Evolutionary conservation across 2,329 filamentous ascomycete genomes (phyloP), one percentile per base, ranked within the genome.

Genomic region (Parastagonospora avenae): DNA sequence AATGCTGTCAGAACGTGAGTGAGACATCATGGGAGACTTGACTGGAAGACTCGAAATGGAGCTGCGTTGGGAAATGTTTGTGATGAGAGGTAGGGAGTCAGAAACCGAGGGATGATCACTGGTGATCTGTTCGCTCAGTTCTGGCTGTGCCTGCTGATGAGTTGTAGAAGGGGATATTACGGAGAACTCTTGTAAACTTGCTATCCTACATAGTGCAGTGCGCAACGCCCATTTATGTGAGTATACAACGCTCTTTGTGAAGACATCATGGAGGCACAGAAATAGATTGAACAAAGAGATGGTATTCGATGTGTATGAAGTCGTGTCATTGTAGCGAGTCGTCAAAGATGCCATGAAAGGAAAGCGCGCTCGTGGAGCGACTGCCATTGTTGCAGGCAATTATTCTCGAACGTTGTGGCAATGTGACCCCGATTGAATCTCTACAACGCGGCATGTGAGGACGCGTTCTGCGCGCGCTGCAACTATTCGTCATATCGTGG

Each of bases 211-310:
- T 52, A 50, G 48, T 47, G 42, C 19, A 40, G 28, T 38, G 40
- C 40, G 44, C 40, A 46, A 12, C 24, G 48, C 46, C 50, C 48
- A 60, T 59, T 63, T 64, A 56, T 59, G 54, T 50, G 45, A 43
- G 32, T 30, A 30, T 40, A 60, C 55, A 60, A 51, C 38, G 50
- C 46, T 55, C 59, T 61, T 65, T 64, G 43, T 63, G 42, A 24
- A 15, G 16, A 38, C 38, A 37, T 36, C 44, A 14, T 42, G 28
- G 43, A 48, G 39, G 33, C 49, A 53, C 43, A 54, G 44, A 51
- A 61, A 53, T 53, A 42, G 35, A 39, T 31, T 33, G 37, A 28
- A 65, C 62, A 65, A 65, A 65, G 62, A 30, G 42, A 52, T 30
- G 28, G 15, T 11, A 29, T 36, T 39, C 33, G 16, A 46, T 30